These are phyloP conservation scores for Globisporangium alternatum DNA, from an alignment of 352 stramenopile species.

Conservation along the genomic window DNA sequence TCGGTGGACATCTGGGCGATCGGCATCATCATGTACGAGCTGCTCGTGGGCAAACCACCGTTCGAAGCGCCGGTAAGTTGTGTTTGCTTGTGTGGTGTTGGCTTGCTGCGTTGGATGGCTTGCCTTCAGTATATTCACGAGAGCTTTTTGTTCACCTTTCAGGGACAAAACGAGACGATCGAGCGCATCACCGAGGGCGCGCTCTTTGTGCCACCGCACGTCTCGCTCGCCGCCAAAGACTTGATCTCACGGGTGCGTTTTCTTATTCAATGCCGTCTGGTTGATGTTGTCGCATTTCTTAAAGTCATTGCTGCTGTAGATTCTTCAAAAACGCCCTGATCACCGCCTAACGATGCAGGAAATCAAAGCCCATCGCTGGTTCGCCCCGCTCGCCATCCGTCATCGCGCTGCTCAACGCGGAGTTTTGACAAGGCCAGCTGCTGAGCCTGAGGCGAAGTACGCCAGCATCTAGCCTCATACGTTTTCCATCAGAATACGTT, in stretches of 20 bases:
- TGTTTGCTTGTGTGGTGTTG: not conserved
- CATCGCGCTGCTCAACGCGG: conserved; percentile 38
- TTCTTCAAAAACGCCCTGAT: conserved; percentile 68
- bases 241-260: conserved; percentile 57
- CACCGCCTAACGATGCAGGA: conserved; percentile 58
- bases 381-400: conserved; percentile 50
- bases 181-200: conserved; percentile 90
- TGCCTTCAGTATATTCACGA: not conserved
- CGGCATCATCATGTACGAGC: conserved; percentile 98
- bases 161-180: conserved; percentile 95
- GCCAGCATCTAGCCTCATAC: not conserved
- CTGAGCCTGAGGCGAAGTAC: conserved; percentile 1
- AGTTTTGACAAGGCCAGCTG: not conserved
- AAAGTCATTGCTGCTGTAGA: conserved; percentile 27
- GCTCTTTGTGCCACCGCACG: conserved; percentile 58
- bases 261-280: not conserved
- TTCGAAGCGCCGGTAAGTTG: conserved; percentile 92
- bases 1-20: conserved; percentile 99
- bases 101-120: not conserved
- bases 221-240: conserved; percentile 71
- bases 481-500: no score
- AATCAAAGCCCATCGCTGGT: conserved; percentile 80
- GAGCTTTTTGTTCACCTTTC: not conserved
- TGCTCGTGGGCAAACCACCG: conserved; percentile 95
- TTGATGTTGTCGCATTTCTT: not conserved